Evolutionary conservation across 345 rosid genomes (phyloP).

Genomic region (Barbarea vulgaris): DNA sequence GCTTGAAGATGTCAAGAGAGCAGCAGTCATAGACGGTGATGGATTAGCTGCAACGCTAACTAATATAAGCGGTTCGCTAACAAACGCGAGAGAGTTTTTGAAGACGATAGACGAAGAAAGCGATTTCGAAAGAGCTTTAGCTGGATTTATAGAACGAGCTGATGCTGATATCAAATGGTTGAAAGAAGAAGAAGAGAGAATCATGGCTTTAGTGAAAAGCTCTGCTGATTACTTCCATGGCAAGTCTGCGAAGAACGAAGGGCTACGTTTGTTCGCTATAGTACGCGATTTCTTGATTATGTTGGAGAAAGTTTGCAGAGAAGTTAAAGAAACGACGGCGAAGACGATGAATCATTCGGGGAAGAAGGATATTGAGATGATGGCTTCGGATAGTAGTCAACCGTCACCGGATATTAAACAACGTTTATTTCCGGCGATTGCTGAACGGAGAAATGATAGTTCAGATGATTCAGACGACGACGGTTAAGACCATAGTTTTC

Average conservation of each 20-base stretch:
- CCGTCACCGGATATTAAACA: slow-evolving; percentile 47
- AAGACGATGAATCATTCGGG: slow-evolving; percentile 32
- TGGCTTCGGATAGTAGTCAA: slow-evolving; percentile 41
- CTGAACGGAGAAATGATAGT: slow-evolving; percentile 50
- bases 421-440: slow-evolving; percentile 69
- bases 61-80: slow-evolving; percentile 51
- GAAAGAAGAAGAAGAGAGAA: slow-evolving; percentile 66
- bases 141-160: slow-evolving; percentile 57
- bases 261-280: slow-evolving; percentile 73
- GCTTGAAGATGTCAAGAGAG: slow-evolving; percentile 74
- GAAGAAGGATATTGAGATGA: slow-evolving; percentile 41
- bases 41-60: slow-evolving; percentile 50
- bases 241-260: slow-evolving; percentile 67
- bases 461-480: slow-evolving; percentile 70
- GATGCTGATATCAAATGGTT: slow-evolving; percentile 56
- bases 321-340: slow-evolving; percentile 49
- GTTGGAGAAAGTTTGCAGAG: slow-evolving; percentile 75
- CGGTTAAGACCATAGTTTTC: neutral
- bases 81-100: slow-evolving; percentile 55
- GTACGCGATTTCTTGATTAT: slow-evolving; percentile 78
- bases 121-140: slow-evolving; percentile 46
- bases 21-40: slow-evolving; percentile 72
- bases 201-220: slow-evolving; percentile 65
- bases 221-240: slow-evolving; percentile 89
- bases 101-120: slow-evolving; percentile 53